These are phyloP conservation scores for Peterozyma toletana DNA, from an alignment of 805 yeast genomes.

Conservation along the genomic window DNA sequence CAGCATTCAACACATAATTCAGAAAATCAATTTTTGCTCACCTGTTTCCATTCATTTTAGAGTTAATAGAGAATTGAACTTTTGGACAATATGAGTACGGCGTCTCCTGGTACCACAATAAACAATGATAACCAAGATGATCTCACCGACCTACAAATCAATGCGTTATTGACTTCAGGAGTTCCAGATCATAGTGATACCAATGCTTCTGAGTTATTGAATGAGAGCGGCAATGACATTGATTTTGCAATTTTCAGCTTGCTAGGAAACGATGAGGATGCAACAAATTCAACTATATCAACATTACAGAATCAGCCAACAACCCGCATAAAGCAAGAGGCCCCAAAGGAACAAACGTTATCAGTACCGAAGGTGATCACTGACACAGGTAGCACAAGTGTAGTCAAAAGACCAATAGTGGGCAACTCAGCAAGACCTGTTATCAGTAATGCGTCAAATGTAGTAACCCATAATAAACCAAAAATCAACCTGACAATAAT, in stretches of 20 bases:
- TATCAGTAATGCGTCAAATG: neutral
- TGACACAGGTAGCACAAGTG: neutral
- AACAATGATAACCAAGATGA: neutral
- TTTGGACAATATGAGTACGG: constrained; percentile 2
- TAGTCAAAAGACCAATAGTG: neutral
- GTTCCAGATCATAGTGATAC: neutral
- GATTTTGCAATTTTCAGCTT: constrained; percentile 5
- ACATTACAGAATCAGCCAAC: neutral
- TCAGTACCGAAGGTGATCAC: neutral
- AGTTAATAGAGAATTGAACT: neutral
- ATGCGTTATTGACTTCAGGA: constrained; percentile 2
- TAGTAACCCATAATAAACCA: neutral
- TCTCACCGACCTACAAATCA: constrained; percentile 6
- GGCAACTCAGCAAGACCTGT: neutral
- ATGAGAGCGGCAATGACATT: neutral
- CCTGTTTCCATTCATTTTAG: too few relatives aligned
- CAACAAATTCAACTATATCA: neutral
- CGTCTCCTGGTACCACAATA: constrained; percentile 2
- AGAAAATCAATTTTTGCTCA: too few relatives aligned
- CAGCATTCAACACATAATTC: too few relatives aligned
- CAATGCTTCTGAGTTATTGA: neutral
- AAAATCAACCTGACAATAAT: neutral
- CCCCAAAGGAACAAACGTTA: neutral
- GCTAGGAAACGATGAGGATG: neutral
- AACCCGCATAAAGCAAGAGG: neutral